Conservation (phyloP, 2,329 filamentous ascomycete genomes). For the Colletotrichum sp. region DNA sequence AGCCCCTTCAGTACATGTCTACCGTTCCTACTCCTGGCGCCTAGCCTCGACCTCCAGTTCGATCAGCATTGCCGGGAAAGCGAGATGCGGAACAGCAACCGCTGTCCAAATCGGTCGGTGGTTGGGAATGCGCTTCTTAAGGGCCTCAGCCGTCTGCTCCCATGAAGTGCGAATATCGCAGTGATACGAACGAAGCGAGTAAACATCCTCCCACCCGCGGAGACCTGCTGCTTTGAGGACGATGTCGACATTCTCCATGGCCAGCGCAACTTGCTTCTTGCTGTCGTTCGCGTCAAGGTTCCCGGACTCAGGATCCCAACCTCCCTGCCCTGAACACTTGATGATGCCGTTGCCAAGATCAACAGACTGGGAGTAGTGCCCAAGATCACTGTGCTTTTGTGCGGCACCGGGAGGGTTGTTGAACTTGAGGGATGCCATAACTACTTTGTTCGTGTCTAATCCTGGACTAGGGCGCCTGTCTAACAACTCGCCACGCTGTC, state of each 20-base stretch:
- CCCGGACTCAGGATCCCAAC: slow-evolving; percentile 22
- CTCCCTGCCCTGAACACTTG: slow-evolving; percentile 29
- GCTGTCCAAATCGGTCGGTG: slow-evolving; percentile 9
- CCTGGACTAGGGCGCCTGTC: not conserved
- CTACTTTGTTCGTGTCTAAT: not conserved
- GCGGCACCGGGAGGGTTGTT: not conserved
- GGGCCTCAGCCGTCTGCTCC: not conserved
- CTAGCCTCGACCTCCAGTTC: slow-evolving; percentile 7
- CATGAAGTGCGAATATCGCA: slow-evolving; percentile 23
- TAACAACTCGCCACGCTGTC: not conserved
- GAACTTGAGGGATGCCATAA: not conserved
- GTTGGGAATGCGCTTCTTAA: not conserved
- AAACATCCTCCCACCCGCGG: slow-evolving; percentile 31
- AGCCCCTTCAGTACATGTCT: not conserved
- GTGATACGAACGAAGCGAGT: slow-evolving; percentile 28
- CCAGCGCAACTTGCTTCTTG: not conserved
- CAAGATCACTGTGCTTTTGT: not conserved
- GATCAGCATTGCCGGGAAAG: not conserved
- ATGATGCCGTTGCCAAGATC: slow-evolving; percentile 25
- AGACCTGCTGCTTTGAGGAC: slow-evolving; percentile 27
- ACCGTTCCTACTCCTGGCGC: not conserved
- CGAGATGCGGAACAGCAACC: not conserved
- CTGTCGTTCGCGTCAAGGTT: slow-evolving; percentile 20
- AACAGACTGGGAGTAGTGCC: slow-evolving; percentile 28
- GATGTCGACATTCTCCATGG: slow-evolving; percentile 27